Evolutionary conservation across 2,329 filamentous ascomycete species (phyloP).

Genomic region (Pseudocercospora crystallina): DNA sequence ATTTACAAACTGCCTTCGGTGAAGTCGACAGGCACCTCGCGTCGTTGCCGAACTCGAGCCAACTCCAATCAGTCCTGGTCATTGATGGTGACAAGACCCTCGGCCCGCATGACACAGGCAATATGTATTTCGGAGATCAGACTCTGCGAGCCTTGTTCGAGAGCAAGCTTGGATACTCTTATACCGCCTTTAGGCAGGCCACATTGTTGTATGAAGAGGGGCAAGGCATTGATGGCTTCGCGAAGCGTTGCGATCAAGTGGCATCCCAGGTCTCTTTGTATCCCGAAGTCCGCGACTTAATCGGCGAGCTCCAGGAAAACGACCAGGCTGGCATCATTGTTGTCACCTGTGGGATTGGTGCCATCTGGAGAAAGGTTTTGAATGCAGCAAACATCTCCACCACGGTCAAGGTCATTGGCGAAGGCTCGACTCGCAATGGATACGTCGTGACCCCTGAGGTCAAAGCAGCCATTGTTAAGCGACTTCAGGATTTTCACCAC

Average conservation of each 20-base stretch:
- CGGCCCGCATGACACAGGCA: constrained; percentile 50
- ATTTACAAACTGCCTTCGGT: background rate
- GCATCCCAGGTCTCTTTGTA: constrained; percentile 46
- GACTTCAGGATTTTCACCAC: constrained; percentile 37
- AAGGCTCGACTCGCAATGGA: constrained; percentile 48
- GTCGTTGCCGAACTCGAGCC: background rate
- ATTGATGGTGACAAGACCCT: constrained; percentile 62
- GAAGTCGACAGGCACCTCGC: background rate
- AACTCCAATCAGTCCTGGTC: constrained; percentile 50
- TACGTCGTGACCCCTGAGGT: constrained; percentile 53
- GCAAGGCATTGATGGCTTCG: constrained; percentile 40
- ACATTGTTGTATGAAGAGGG: constrained; percentile 54
- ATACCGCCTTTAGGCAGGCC: constrained; percentile 57
- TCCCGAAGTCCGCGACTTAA: constrained; percentile 50
- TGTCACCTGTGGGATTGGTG: constrained; percentile 55
- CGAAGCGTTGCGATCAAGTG: constrained; percentile 47
- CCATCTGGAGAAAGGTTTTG: constrained; percentile 58
- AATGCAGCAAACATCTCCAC: constrained; percentile 42
- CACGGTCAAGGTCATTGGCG: constrained; percentile 54
- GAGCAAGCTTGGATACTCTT: constrained; percentile 50
- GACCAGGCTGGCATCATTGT: constrained; percentile 48
- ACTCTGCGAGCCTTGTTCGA: constrained; percentile 58
- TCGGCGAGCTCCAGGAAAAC: constrained; percentile 38
- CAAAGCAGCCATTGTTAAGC: constrained; percentile 52
- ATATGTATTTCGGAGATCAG: constrained; percentile 55